phyloP scores from a whole-genome alignment of 495 filamentous ascomycete genomes.

The Trichoderma virens region DNA sequence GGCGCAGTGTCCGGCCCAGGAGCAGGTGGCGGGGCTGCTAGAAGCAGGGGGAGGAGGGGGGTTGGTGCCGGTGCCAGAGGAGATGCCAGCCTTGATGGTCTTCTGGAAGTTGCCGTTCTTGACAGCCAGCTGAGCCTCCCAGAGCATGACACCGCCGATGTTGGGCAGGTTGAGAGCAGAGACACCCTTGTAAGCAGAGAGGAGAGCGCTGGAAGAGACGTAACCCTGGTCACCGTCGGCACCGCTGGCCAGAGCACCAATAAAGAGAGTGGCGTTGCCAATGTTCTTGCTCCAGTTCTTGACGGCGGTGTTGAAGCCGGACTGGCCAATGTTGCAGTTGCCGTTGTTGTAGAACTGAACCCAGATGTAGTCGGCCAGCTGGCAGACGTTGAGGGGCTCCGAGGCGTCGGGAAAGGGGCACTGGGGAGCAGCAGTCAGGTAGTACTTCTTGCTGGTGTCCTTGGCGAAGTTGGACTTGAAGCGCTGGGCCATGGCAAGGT shows the following conservation, averaged over 20 bases:
- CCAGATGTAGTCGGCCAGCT: conserved; percentile 18
- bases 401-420: conserved; percentile 45
- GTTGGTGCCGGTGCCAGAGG: not conserved
- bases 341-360: conserved; percentile 20
- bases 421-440: conserved; percentile 48
- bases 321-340: conserved; percentile 12
- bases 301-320: conserved; percentile 5
- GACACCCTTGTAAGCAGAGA: conserved; percentile 1
- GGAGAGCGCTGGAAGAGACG: not conserved
- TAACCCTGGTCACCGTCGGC: conserved; percentile 13
- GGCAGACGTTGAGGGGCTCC: conserved; percentile 28
- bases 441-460: conserved; percentile 36
- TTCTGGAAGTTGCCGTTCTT: conserved; percentile 12
- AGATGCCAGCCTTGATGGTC: conserved; percentile 7
- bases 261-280: conserved; percentile 9
- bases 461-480: conserved; percentile 41
- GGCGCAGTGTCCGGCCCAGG: conserved; percentile 3
- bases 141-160: conserved; percentile 10
- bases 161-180: conserved; percentile 8
- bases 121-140: conserved; percentile 9
- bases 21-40: not conserved
- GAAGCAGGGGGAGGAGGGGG: not conserved
- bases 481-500: conserved; percentile 32
- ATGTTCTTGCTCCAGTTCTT: conserved; percentile 11
- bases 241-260: conserved; percentile 11